A percentile compares a stretch with the other conserved stretches of the same genome.
phyloP scores from a whole-genome alignment of 371 early-diverging fungal genomes.

The Conidiobolus incongruus region DNA sequence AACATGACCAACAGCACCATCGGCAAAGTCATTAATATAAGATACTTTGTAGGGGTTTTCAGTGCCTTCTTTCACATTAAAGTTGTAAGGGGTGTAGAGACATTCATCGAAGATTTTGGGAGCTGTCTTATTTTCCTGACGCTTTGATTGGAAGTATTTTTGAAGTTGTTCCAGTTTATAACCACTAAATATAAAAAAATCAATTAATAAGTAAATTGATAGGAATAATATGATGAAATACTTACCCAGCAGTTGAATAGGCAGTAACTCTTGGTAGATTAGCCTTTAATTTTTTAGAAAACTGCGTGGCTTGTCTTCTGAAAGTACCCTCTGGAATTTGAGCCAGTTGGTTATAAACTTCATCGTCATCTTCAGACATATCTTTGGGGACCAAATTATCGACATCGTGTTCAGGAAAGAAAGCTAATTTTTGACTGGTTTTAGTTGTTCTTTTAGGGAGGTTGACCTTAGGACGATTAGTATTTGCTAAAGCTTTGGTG shows the following conservation, averaged over 20 bases:
- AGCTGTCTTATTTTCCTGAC: constrained; percentile 8
- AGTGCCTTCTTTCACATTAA: too few species aligned
- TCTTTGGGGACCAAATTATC: constrained; percentile 13
- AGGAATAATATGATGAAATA: neutral
- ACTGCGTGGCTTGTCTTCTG: constrained; percentile 30
- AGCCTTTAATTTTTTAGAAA: constrained; percentile 10
- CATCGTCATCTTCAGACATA: constrained; percentile 10
- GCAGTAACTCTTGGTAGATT: constrained; percentile 52
- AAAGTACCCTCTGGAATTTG: constrained; percentile 8
- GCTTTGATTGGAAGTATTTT: constrained; percentile 15
- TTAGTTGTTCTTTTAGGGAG: constrained; percentile 63
- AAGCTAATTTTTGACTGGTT: constrained; percentile 67
- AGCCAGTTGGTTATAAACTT: constrained; percentile 11
- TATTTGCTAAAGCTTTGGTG: too few species aligned
- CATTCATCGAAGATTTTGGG: constrained; percentile 19
- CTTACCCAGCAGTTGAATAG: constrained; percentile 62
- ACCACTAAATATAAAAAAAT: constrained; percentile 27
- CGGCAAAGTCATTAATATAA: too few species aligned
- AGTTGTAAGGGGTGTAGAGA: constrained; percentile 5
- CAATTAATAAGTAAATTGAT: constrained; percentile 2
- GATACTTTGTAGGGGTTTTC: too few species aligned
- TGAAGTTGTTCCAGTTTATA: constrained; percentile 16
- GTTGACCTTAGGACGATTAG: too few species aligned
- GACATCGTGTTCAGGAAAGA: constrained; percentile 57
- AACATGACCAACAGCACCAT: too few species aligned